phyloP scores from a whole-genome alignment of 2,329 filamentous ascomycete species.

The Penicillium sp. region DNA sequence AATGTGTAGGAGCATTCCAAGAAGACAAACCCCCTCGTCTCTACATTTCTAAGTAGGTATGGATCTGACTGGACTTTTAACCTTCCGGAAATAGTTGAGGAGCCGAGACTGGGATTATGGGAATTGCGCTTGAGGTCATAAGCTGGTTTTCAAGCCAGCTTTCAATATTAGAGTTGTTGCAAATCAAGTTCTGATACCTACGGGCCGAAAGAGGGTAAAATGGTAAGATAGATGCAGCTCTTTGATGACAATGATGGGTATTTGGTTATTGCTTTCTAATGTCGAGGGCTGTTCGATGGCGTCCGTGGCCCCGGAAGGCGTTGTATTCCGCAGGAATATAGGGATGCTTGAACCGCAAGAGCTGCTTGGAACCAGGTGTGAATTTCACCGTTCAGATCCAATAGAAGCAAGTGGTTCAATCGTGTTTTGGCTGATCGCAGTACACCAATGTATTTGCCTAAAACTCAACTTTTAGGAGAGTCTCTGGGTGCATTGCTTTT shows the following conservation, averaged over 20 bases:
- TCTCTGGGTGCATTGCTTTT: not conserved
- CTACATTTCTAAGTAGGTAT: slow-evolving; percentile 31
- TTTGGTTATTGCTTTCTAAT: not conserved
- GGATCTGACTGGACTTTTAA: slow-evolving; percentile 33
- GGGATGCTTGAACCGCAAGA: not conserved
- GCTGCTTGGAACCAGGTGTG: not conserved
- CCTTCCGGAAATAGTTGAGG: slow-evolving; percentile 22
- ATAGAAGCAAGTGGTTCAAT: not conserved
- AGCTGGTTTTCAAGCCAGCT: not conserved
- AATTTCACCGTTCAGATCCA: not conserved
- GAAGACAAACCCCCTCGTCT: slow-evolving; percentile 31
- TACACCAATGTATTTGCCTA: not conserved
- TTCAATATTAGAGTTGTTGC: not conserved
- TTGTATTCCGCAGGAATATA: not conserved
- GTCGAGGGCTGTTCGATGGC: not conserved
- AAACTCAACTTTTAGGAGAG: not conserved
- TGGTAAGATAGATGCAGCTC: not conserved
- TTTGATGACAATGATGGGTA: not conserved
- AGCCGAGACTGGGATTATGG: slow-evolving; percentile 29
- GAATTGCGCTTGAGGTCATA: slow-evolving; percentile 17
- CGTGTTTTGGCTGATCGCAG: not conserved
- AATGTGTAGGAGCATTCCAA: slow-evolving; percentile 36
- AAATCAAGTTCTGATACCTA: not conserved
- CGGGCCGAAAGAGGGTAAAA: not conserved
- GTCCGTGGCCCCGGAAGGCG: not conserved